These are phyloP conservation scores for Aristolochia californica DNA, from an alignment of 164 flowering plant species.

Conservation along the genomic window DNA sequence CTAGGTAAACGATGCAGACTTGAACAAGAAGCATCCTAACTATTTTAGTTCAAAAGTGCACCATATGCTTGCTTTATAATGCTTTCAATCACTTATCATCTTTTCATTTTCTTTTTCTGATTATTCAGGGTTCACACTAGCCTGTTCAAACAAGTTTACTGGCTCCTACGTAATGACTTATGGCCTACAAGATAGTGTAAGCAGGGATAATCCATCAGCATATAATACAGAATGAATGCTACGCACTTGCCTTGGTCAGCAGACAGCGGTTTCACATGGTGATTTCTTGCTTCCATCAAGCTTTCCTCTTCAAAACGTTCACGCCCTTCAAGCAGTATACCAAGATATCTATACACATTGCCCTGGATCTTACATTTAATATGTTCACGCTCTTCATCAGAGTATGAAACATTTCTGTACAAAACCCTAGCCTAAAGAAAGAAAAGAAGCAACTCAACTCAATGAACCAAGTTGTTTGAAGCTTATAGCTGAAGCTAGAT, in stretches of 20 bases:
- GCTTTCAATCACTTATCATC: too few relatives aligned
- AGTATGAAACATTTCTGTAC: constrained; percentile 60
- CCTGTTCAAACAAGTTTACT: too few relatives aligned
- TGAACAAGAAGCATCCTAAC: too few relatives aligned
- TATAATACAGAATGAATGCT: neutral
- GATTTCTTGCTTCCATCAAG: constrained; percentile 24
- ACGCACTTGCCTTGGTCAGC: constrained; percentile 18
- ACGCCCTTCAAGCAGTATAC: constrained; percentile 94
- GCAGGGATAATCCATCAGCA: neutral
- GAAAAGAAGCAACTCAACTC: neutral
- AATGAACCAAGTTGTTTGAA: too few relatives aligned
- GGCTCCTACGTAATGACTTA: too few relatives aligned
- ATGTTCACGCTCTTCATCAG: constrained; percentile 65
- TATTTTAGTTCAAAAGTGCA: too few relatives aligned
- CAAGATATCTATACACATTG: constrained; percentile 78
- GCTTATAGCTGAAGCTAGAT: too few relatives aligned
- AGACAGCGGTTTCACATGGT: constrained; percentile 18
- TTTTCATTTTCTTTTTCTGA: too few relatives aligned
- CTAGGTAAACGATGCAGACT: too few relatives aligned
- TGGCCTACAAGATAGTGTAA: too few relatives aligned
- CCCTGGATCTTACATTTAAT: constrained; percentile 76
- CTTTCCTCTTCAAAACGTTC: constrained; percentile 91
- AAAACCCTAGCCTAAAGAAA: constrained; percentile 75
- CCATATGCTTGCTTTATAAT: too few relatives aligned
- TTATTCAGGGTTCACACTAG: too few relatives aligned